phyloP scores from a whole-genome alignment of 495 filamentous ascomycete species.

The Aspergillus bridgeri region DNA sequence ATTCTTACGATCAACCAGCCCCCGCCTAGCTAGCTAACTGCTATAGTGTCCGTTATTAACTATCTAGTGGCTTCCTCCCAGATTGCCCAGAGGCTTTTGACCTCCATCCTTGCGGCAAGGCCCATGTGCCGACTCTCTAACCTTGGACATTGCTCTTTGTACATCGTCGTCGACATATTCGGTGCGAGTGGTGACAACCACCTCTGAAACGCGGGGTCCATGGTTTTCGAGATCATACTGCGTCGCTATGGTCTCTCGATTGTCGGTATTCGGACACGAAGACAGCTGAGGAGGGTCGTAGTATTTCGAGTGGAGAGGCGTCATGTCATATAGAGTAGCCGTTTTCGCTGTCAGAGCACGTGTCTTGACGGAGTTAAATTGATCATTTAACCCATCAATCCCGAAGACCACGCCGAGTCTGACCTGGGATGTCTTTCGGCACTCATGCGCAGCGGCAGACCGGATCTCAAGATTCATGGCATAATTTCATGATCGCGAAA shows the following conservation, averaged over 20 bases:
- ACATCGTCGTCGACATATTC: background rate
- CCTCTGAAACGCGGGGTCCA: background rate
- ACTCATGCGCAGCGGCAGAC: background rate
- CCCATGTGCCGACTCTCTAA: background rate
- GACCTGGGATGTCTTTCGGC: background rate
- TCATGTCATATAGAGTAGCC: background rate
- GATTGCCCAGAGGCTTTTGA: background rate
- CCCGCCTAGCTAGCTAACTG: background rate
- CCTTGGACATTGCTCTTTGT: background rate
- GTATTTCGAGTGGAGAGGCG: background rate
- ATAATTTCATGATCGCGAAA: background rate
- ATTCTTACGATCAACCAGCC: background rate
- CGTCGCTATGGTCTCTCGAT: background rate
- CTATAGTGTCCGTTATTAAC: background rate
- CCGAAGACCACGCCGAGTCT: background rate
- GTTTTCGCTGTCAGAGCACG: background rate
- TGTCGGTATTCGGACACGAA: background rate
- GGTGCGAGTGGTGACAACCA: background rate
- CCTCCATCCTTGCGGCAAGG: background rate
- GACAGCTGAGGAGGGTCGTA: background rate
- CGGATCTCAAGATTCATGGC: background rate
- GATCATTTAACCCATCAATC: background rate
- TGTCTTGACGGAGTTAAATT: background rate
- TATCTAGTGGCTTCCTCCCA: background rate
- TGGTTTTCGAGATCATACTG: background rate